Base-by-base conservation (phyloP, 805 yeast genomes). In the Candida coquimbonensis region DNA sequence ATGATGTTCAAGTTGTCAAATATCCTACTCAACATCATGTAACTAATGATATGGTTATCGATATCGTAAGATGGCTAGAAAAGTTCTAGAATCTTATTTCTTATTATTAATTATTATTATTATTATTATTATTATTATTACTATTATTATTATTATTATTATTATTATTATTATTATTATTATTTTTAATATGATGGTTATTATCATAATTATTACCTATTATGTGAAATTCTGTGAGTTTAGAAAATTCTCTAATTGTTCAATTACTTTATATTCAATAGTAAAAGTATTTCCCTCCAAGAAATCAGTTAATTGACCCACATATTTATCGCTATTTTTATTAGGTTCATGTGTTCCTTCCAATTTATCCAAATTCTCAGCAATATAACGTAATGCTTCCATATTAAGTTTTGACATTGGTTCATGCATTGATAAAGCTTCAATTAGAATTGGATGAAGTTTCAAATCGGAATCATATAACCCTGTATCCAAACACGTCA, bases 21-120 rank as follows among this genome's bases (percentile, higher is more conserved):
- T 57, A 55, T 19, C 38, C 46, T 3, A 49, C 52, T 17, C 45
- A 47, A 2, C 61, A 57, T 38, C 38, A 45, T 2, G 58, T 55
- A 5, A 49, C 48, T 2, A 49, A 49, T 11, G 51, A 49, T 4
- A 56, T 55, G 60, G 34, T 48, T 8, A 19, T 32, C 25, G 51
- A 54, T 46, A 38, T 60, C n/a, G 12, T 49, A 16, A 29, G 38
- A 16, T 47, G 61, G 57, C 9, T 57, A 41, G 42, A 47, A 42
- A 17, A 25, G 19, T 38, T 52, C 36, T 40, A 48, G 36, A 29
- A 29, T 9, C 2, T 12, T 24, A 9, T 21, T 8, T 8, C 7
- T 33, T 33, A 33, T 14, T 35, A 35, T 3, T 34, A 9, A 4
- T 7, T 12, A 31, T 25, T 35, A 38, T 7, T 31, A 9, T 21